Evolutionary conservation across 805 yeast genomes (phyloP).

Genomic region (Candida taoyuanica): DNA sequence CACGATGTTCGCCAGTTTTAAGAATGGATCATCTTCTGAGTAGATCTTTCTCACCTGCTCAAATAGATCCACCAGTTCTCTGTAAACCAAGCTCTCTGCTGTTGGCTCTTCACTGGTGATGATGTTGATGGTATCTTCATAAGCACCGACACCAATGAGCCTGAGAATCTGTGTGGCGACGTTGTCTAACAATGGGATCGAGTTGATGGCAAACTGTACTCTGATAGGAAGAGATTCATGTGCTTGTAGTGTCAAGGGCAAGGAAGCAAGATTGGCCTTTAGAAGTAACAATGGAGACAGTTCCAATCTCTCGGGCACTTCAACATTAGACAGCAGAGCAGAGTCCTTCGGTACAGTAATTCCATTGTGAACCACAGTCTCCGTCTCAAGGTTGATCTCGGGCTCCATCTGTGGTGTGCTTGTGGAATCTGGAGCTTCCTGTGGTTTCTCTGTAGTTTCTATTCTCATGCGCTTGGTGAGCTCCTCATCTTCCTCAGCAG

Average conservation of each 20-base stretch:
- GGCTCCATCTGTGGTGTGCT: background rate
- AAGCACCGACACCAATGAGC: conserved; percentile 66
- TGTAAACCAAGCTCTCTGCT: conserved; percentile 57
- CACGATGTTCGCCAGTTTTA: conserved; percentile 63
- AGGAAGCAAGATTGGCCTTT: conserved; percentile 52
- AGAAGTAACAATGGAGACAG: conserved; percentile 21
- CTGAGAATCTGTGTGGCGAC: conserved; percentile 76
- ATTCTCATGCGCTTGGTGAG: conserved; percentile 1
- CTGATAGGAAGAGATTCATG: conserved; percentile 47
- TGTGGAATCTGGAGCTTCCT: background rate
- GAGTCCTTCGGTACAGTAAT: conserved; percentile 23
- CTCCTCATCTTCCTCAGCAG: background rate
- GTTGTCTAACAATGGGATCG: conserved; percentile 75
- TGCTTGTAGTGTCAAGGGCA: conserved; percentile 55
- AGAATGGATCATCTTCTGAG: conserved; percentile 63
- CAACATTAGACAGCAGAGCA: conserved; percentile 14
- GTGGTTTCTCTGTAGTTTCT: background rate
- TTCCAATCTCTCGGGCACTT: conserved; percentile 8
- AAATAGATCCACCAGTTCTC: conserved; percentile 67
- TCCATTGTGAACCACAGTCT: conserved; percentile 13
- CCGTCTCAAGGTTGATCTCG: background rate
- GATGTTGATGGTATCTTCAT: conserved; percentile 66
- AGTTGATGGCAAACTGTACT: conserved; percentile 58
- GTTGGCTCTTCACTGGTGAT: conserved; percentile 64
- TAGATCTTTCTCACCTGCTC: conserved; percentile 72